These are phyloP conservation scores for Plasmodium chabaudi DNA, from an alignment of 169 alveolate genomes.

Conservation along the genomic window DNA sequence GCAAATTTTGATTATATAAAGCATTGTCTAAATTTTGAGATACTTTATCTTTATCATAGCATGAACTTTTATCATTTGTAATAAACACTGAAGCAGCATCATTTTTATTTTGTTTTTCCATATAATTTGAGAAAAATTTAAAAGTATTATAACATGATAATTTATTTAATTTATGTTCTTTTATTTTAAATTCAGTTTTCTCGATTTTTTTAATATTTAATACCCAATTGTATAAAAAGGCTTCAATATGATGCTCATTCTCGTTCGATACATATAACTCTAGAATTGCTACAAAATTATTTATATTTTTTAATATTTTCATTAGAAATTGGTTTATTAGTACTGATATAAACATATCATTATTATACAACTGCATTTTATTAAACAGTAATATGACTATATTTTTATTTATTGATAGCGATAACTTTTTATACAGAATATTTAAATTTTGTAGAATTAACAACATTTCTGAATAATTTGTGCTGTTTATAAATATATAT, in stretches of 20 bases:
- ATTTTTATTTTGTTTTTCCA: background rate
- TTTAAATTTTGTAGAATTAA: slow-evolving; percentile 75
- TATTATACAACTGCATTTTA: slow-evolving; percentile 10
- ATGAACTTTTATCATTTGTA: background rate
- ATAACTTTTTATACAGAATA: slow-evolving; percentile 27
- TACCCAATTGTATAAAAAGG: slow-evolving; percentile 60
- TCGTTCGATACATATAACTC: slow-evolving; percentile 37
- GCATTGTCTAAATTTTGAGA: slow-evolving; percentile 1
- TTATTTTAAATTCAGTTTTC: slow-evolving; percentile 41
- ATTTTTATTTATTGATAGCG: slow-evolving; percentile 43
- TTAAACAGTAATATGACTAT: slow-evolving; percentile 25
- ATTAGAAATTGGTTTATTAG: slow-evolving; percentile 60
- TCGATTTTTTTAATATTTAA: slow-evolving; percentile 39
- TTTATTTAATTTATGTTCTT: slow-evolving; percentile 22
- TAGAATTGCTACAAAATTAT: slow-evolving; percentile 47
- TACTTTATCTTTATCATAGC: background rate
- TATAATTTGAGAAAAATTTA: slow-evolving; percentile 26
- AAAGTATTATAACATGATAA: slow-evolving; percentile 40
- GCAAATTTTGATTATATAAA: background rate
- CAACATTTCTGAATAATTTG: slow-evolving; percentile 28
- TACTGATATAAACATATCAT: slow-evolving; percentile 69
- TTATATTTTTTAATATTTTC: slow-evolving; percentile 48
- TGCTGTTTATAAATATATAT: slow-evolving; percentile 36
- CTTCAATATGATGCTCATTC: slow-evolving; percentile 53
- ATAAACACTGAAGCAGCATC: background rate